Conservation (phyloP, 2,329 filamentous ascomycete genomes). For the Cladosporium sp. region DNA sequence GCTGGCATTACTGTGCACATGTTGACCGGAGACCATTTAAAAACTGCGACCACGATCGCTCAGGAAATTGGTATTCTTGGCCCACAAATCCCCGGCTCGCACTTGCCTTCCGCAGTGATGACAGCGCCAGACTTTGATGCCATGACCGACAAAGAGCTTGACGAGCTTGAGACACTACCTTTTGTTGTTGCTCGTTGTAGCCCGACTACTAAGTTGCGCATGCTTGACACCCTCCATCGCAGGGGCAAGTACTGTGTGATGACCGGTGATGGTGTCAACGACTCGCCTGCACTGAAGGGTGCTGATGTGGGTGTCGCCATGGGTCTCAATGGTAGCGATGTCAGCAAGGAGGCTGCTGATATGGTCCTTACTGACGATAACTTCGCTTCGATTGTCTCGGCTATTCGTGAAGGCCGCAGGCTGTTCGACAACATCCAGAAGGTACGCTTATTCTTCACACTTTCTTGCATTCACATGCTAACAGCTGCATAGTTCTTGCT, state of each 20-base stretch:
- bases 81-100: conserved; percentile 30
- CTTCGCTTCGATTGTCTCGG: conserved; percentile 49
- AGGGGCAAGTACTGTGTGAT: conserved; percentile 46
- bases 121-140: conserved; percentile 49
- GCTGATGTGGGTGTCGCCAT: conserved; percentile 51
- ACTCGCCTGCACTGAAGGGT: conserved; percentile 48
- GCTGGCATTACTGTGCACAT: conserved; percentile 54
- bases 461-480: background rate
- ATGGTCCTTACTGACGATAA: conserved; percentile 51
- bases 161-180: conserved; percentile 45
- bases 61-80: conserved; percentile 48
- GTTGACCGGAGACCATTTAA: conserved; percentile 52
- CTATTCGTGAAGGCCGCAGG: conserved; percentile 48
- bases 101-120: conserved; percentile 42
- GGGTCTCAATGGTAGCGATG: conserved; percentile 48
- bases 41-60: conserved; percentile 51
- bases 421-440: conserved; percentile 53
- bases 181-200: conserved; percentile 51
- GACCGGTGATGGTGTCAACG: conserved; percentile 52
- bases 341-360: conserved; percentile 48
- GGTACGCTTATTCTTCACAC: background rate
- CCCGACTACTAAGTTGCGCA: conserved; percentile 51
- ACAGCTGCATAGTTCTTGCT: conserved; percentile 42
- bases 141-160: conserved; percentile 46
- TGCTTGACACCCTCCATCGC: conserved; percentile 49